Base-by-base conservation (phyloP, 345 rosid genomes). In the Odontarrhena argentea region DNA sequence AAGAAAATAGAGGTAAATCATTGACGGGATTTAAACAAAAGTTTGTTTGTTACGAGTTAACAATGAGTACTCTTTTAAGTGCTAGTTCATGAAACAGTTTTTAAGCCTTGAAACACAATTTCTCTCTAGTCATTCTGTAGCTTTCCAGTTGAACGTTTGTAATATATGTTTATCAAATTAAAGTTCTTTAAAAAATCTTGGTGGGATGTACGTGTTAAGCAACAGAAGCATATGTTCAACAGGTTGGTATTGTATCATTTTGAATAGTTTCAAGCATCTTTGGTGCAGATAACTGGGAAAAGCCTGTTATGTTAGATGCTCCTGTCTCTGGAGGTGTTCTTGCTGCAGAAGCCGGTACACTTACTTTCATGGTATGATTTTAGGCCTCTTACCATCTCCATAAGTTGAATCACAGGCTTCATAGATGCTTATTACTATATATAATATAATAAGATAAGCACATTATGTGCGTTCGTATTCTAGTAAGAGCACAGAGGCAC, bases 261-360 rank as follows among this genome's bases (percentile, higher is more conserved):
- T 14, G 45, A 7, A 44, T 46, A 52, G 25, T 26, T 62, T 15
- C 28, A 32, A 63, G 44, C 35, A 60, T 58, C 56, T 45, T 12
- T 47, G 60, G 8, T 75, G 74, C 69, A 93, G 96, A 69, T 74
- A 34, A 69, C 13, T 77, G 84, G 88, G 79, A 76, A 74, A 84
- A 74, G 30, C 92, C 98, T 60, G 75, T 80, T 60, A 93, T 93
- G 96, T 79, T 90, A 83, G 98, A 93, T 77, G 98, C 98, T 77
- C 97, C 98, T 8, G 97, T 93, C 34, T 93, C 98, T 59, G 97
- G 97, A 69, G 98, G 98, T 66, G 86, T 90, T 80, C 85, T 86
- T 74, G 97, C 92, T 74, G 98, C 97, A 32, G 96, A 90, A 79
- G 83, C 89, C 45, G 87, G 87, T 47, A 70, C 90, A 22, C 94